Evolutionary conservation across 345 rosid species (phyloP).

Genomic region (Aurinia saxatilis): DNA sequence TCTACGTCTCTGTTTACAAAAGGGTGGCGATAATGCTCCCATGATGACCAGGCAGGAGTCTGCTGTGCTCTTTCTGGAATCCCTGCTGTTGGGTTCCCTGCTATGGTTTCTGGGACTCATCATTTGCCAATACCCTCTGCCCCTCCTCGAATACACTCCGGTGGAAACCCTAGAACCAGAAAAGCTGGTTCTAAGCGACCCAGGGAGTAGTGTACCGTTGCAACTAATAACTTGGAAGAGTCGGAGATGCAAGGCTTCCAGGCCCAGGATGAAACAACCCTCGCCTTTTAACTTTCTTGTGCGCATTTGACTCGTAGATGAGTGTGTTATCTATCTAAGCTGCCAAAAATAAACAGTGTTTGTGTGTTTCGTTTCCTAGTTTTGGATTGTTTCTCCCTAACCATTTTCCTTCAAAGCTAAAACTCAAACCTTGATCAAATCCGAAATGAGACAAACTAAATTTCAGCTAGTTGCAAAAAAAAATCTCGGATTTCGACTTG

Average conservation of each 20-base stretch:
- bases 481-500: too few relatives aligned
- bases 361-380: too few relatives aligned
- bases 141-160: constrained; percentile 30
- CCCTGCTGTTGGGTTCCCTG: constrained; percentile 99
- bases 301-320: background rate
- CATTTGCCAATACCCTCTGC: constrained; percentile 62
- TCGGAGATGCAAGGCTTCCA: constrained; percentile 67
- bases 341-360: too few relatives aligned
- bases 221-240: constrained; percentile 2
- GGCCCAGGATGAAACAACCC: constrained; percentile 48
- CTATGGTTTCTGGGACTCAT: constrained; percentile 78
- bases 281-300: background rate
- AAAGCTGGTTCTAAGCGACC: constrained; percentile 47
- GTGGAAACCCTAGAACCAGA: constrained; percentile 35
- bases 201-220: constrained; percentile 33
- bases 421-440: too few relatives aligned
- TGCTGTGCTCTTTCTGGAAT: constrained; percentile 99
- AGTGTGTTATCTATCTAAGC: too few relatives aligned
- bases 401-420: too few relatives aligned
- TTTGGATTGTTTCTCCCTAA: too few relatives aligned
- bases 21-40: constrained; percentile 45
- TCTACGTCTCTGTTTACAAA: constrained; percentile 52
- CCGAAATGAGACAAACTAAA: too few relatives aligned
- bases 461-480: too few relatives aligned
- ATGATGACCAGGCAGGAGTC: constrained; percentile 94